Evolutionary conservation across 2,329 filamentous ascomycete genomes (phyloP), one percentile per base, ranked within the genome.

Genomic region (Fusarium buxicola): DNA sequence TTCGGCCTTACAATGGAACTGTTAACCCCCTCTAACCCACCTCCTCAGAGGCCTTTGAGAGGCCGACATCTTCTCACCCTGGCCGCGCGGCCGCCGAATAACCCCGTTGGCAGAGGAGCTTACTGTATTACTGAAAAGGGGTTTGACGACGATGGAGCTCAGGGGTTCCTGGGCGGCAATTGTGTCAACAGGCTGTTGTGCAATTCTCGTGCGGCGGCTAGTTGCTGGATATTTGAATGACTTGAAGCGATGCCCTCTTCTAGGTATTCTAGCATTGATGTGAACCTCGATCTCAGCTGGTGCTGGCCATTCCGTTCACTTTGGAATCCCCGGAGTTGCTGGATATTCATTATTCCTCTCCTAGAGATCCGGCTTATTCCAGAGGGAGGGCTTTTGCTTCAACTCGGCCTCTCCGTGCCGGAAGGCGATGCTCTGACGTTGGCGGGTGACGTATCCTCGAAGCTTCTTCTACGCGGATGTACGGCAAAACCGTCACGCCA

Each of bases 341-440:
- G 21, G 12, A 35, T 13, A 21, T 45, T 13, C 21, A 45, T 16
- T n/a, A n/a, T 3, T 4, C 10, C 24, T 34, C 18, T 27, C 8
- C 7, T 25, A 5, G 12, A 31, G 9, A 13, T 4, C 32, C 48
- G 55, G 48, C 25, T 44, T 30, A 15, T 60, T 48, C 60, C 41
- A 48, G 39, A 11, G n/a, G 35, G 39, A 11, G n/a, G 35, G 8
- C 30, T 21, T n/a, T 31, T 30, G 31, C 18, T 28, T 32, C 36
- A 21, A 24, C 53, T 65, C 63, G 63, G 63, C 44, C 55, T 54
- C 28, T 9, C 40, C 50, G 63, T 58, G 61, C 61, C 61, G 61
- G 34, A 58, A 55, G 49, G 52, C 51, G 44, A 50, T 62, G 32
- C 51, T 54, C 53, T 69, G 63, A 70, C 68, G 65, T 70, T 63